Base-by-base conservation (phyloP, 1,284 basidiomycete species). In the Gymnopus androsaceus region DNA sequence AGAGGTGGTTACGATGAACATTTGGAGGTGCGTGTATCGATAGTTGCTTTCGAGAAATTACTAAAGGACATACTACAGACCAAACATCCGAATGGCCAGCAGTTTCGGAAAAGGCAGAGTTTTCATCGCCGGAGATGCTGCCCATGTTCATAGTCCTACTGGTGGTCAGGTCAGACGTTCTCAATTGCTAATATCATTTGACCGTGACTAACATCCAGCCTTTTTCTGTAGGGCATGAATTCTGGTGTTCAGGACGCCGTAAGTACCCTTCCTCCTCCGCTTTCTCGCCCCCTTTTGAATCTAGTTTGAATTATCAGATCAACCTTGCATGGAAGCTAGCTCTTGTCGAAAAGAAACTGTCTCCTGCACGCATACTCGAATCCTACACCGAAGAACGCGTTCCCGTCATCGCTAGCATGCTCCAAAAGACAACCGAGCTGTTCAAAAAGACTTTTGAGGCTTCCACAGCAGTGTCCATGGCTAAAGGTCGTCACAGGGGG, bases 281-380 rank as follows among this genome's bases (percentile, higher is more conserved):
- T 7, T n/a, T 36, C 1, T 15, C 30, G 8, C 1, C 11, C 4
- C 3, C 19, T 23, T 14, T 36, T 47, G 21, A 37, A 11, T 46
- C 15, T 14, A 11, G 8, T 23, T n/a, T n/a, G n/a, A n/a, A n/a
- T n/a, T 40, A 30, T 17, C 23, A 72, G 73, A 64, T 72, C 49
- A 79, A 78, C 53, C 61, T 78, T 3, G 70, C 62, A 0, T 79
- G 76, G 77, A 78, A 79, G 49, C 53, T 78, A 27, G 66, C 74
- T 4, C 61, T 76, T 5, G 74, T 75, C n/a, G 47, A 68, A 34
- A 72, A 73, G 31, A 66, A 66, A 3, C 58, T 70, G 34, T 64
- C 76, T 9, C 61, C 70, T 1, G n/a, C 38, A 0, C 56, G 62
- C 3, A 66, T 77, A n/a, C 67, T 78, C 2, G 63, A 67, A 4